phyloP scores from a whole-genome alignment of 2,329 filamentous ascomycete genomes.

The Didymella pinodella region DNA sequence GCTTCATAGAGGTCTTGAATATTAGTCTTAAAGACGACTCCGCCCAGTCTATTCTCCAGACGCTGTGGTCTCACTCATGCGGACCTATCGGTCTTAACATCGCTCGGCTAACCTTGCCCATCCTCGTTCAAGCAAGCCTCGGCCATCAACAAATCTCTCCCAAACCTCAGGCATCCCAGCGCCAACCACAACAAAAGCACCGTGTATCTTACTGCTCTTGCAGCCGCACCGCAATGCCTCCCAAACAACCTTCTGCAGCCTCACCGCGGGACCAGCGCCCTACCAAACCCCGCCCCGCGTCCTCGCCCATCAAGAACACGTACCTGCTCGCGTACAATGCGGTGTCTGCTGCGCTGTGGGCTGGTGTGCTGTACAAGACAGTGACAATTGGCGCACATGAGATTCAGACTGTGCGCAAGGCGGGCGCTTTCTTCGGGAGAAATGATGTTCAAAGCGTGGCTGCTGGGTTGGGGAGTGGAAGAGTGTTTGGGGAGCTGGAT shows the following conservation, averaged over 20 bases:
- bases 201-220: not conserved
- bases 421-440: conserved; percentile 24
- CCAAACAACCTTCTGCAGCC: conserved; percentile 23
- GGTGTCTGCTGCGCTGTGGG: conserved; percentile 79
- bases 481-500: conserved; percentile 69
- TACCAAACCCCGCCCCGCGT: conserved; percentile 3
- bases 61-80: not conserved
- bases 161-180: conserved; percentile 5
- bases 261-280: conserved; percentile 11
- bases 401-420: conserved; percentile 25
- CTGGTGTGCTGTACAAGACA: conserved; percentile 75
- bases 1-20: not conserved
- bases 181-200: not conserved
- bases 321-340: conserved; percentile 91
- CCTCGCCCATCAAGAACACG: conserved; percentile 35
- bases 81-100: conserved; percentile 2
- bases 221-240: conserved; percentile 25
- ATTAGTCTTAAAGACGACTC: not conserved
- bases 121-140: conserved; percentile 5
- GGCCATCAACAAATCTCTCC: conserved; percentile 19
- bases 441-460: conserved; percentile 19
- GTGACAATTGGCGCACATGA: conserved; percentile 58
- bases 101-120: conserved; percentile 11
- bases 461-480: conserved; percentile 44
- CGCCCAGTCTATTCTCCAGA: no score